A percentile compares a stretch with the other conserved stretches of the same genome.
phyloP scores from a whole-genome alignment of 371 early-diverging fungal species.

The Phascolomyces articulosus region DNA sequence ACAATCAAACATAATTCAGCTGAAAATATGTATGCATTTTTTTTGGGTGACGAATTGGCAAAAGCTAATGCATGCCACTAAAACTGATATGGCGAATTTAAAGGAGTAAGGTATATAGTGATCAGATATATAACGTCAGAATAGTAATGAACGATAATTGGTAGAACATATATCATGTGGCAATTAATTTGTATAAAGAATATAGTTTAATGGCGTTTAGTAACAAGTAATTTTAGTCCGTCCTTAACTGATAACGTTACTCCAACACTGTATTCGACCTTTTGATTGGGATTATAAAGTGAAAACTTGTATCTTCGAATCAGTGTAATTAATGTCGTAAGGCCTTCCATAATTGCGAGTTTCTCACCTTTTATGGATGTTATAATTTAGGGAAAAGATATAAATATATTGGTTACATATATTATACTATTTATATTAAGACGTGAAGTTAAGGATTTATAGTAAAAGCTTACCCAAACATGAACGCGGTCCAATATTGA shows the following conservation, averaged over 20 bases:
- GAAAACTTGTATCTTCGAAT: slow-evolving; percentile 46
- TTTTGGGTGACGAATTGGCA: too few species aligned
- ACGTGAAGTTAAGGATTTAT: neutral
- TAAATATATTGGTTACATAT: too few species aligned
- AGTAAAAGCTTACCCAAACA: slow-evolving; percentile 20
- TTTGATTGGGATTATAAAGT: slow-evolving; percentile 33
- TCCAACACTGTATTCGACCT: slow-evolving; percentile 31
- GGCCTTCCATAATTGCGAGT: slow-evolving; percentile 46
- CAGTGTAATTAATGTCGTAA: slow-evolving; percentile 38
- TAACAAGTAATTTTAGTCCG: slow-evolving; percentile 40
- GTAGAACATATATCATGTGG: too few species aligned
- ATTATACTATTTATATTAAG: neutral
- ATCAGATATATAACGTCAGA: too few species aligned
- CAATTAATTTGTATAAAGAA: too few species aligned
- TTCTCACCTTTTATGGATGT: slow-evolving; percentile 46
- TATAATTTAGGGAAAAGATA: too few species aligned
- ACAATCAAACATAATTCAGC: too few species aligned
- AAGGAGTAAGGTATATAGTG: too few species aligned
- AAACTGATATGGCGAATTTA: too few species aligned
- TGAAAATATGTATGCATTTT: too few species aligned
- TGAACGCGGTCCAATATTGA: slow-evolving; percentile 73
- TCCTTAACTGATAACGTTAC: slow-evolving; percentile 52
- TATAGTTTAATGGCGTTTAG: slow-evolving; percentile 2
- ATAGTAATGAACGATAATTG: too few species aligned
- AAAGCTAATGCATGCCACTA: too few species aligned